A percentile compares a stretch with the other conserved stretches of the same genome.
phyloP scores from a whole-genome alignment of 495 filamentous ascomycete species.

The Annulohypoxylon nitens region DNA sequence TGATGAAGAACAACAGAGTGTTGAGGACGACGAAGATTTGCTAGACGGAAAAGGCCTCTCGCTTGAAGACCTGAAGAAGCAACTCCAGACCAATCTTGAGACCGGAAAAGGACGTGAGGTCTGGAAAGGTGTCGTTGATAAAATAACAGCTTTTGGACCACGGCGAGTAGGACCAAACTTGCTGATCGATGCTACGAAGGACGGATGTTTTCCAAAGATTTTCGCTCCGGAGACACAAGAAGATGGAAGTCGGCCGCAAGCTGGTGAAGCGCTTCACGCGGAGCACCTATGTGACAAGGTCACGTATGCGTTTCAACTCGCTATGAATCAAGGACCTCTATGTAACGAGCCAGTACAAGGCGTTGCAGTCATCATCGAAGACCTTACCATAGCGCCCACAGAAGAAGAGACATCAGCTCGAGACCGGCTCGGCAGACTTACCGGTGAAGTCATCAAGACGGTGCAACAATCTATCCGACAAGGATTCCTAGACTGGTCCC shows the following conservation, averaged over 20 bases:
- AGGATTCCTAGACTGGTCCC: constrained; percentile 95
- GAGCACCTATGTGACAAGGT: constrained; percentile 90
- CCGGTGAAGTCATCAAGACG: constrained; percentile 89
- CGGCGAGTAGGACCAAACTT: constrained; percentile 88
- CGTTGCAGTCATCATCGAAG: constrained; percentile 90
- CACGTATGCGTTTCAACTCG: constrained; percentile 91
- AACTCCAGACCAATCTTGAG: constrained; percentile 75
- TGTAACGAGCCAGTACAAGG: constrained; percentile 96
- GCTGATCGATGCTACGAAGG: constrained; percentile 84
- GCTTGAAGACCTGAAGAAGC: constrained; percentile 78
- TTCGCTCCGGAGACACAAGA: constrained; percentile 62
- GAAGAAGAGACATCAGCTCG: constrained; percentile 70
- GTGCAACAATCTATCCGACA: constrained; percentile 86
- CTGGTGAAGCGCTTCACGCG: constrained; percentile 70
- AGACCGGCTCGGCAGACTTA: constrained; percentile 82
- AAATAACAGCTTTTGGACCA: constrained; percentile 91
- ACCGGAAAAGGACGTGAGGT: constrained; percentile 74
- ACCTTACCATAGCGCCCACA: constrained; percentile 69
- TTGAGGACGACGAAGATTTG: constrained; percentile 63
- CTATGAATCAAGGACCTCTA: constrained; percentile 88
- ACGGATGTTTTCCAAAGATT: constrained; percentile 79
- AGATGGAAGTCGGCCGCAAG: constrained; percentile 49
- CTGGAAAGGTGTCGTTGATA: constrained; percentile 83
- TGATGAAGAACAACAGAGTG: constrained; percentile 60
- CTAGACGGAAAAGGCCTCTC: constrained; percentile 70